Evolutionary conservation across 306 rosid genomes (phyloP), one percentile per base, ranked within the genome.

Genomic region (Crataegus laevigata): DNA sequence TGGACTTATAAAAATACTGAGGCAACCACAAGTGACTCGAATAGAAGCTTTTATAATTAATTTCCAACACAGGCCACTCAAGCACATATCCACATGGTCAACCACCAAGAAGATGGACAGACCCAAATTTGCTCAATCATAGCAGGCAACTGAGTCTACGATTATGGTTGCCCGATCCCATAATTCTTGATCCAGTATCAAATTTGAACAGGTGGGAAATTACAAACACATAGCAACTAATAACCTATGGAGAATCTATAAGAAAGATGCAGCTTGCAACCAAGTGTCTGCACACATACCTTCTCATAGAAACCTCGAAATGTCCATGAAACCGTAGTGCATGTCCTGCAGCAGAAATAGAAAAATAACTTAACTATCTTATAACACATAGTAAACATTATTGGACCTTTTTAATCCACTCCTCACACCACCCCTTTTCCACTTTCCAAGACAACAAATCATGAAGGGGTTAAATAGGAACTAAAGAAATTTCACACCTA

Each of bases 251-350:
- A 60, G n/a, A 40, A 73, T 18, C 45, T 10, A 60, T 11, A 26
- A 58, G 47, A 65, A 65, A 34, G 17, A 18, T 18, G 69, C 36
- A 40, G 45, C 29, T 73, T 73, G 43, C 57, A 60, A 21, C n/a
- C 42, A 18, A 22, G 50, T 26, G n/a, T 19, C 15, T 59, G 30
- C 65, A 30, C 38, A 58, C 87, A 75, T 69, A 94, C 99, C 98
- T 92, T 96, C 85, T 96, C 99, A 78, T 96, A 96, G 77, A 96
- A 96, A 50, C 99, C 98, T 73, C 99, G 87, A 75, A 96, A 96
- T 40, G 99, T 92, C 96, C 96, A 96, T 62, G 99, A 96, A 78
- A 96, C 96, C 12, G 99, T 92, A 34, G 99, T 96, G 84, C 99
- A 96, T 82, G 99, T 96, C 91, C 99, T 96, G 88, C 82, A 85